A percentile compares a stretch with the other conserved stretches of the same genome.
Evolutionary conservation across 2,329 filamentous ascomycete genomes (phyloP).

Genomic region (Arthrinium puccinioides): DNA sequence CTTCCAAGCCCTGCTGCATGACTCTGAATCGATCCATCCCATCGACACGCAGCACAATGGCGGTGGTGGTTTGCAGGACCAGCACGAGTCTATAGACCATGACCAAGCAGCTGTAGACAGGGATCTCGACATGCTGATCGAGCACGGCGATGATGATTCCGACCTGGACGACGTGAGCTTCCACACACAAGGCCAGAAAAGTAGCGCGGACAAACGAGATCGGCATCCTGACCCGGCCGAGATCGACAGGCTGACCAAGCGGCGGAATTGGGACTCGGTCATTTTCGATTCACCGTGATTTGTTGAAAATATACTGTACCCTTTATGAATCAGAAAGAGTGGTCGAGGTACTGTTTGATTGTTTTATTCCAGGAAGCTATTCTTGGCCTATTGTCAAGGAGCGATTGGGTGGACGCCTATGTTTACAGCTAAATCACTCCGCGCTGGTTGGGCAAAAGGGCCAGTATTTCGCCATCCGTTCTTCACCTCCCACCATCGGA

Average conservation of each 20-base stretch:
- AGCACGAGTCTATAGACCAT: slow-evolving; percentile 11
- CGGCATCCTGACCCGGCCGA: slow-evolving; percentile 3
- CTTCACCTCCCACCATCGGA: too few relatives aligned
- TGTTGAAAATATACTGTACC: too few relatives aligned
- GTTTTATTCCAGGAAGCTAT: too few relatives aligned
- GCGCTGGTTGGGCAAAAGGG: too few relatives aligned
- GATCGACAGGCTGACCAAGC: slow-evolving; percentile 4
- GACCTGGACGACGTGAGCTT: slow-evolving; percentile 14
- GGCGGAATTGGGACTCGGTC: slow-evolving; percentile 8
- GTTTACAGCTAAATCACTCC: too few relatives aligned
- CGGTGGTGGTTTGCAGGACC: slow-evolving; percentile 3
- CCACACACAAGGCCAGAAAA: neutral
- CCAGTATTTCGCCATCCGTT: too few relatives aligned
- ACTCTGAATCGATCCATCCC: slow-evolving; percentile 30
- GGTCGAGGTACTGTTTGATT: too few relatives aligned
- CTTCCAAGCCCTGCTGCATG: slow-evolving; percentile 47
- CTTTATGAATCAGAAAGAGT: too few relatives aligned
- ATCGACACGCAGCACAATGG: slow-evolving; percentile 9
- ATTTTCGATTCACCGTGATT: too few relatives aligned
- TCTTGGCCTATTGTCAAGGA: too few relatives aligned
- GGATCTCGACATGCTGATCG: slow-evolving; percentile 23
- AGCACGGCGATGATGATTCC: slow-evolving; percentile 13
- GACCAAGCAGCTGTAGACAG: slow-evolving; percentile 16
- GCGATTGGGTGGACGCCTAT: too few relatives aligned
- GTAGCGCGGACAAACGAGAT: slow-evolving; percentile 1